Evolutionary conservation across 805 yeast species (phyloP), one percentile per base, ranked within the genome.

Genomic region (Lipomyces yamanashiensis): DNA sequence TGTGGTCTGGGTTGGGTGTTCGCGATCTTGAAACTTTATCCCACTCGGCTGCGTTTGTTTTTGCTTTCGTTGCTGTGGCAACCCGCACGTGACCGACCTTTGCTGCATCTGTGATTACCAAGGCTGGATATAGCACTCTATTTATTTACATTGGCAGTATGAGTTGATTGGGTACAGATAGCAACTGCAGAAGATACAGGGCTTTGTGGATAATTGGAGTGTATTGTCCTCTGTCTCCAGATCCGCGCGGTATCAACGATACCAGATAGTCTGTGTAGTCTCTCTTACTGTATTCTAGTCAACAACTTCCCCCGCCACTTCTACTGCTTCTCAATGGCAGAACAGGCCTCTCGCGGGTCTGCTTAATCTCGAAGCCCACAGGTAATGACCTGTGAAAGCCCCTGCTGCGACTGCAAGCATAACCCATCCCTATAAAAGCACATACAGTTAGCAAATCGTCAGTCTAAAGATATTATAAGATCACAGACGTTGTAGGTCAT

Each of bases 341-440:
- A 51, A 59, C 61, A 59, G 61, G 6, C 66, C 66, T 58, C 52
- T 33, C 15, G 59, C 54, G 0, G 57, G 33, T 21, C 49, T 33
- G 45, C 50, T 47, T 33, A 44, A 19, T 10, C 43, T 49, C 6
- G 63, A 33, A 2, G 66, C 45, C 87, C 90, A 90, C 10, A 84
- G 41, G 70, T 80, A 85, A 72, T 86, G 82, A 0, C 96, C 96
- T 33, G 84, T 23, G n/a, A 80, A 81, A 1, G 95, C 95, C 1
- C 96, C 96, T 1, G 81, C 67, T 0, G 84, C 85, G 9, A 88
- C 89, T 2, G 93, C 85, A 7, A 84, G 53, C 95, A 89, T 89
- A 40, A 86, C 82, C 92, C 92, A 90, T 12, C 93, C 90, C 75
- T 72, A 33, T 12, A 17, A 15, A 37, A 34, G 19, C 15, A 34